A percentile compares a stretch with the other conserved stretches of the same genome.
phyloP scores from a whole-genome alignment of 2,329 filamentous ascomycete genomes.

The Colletotrichum shisoi region DNA sequence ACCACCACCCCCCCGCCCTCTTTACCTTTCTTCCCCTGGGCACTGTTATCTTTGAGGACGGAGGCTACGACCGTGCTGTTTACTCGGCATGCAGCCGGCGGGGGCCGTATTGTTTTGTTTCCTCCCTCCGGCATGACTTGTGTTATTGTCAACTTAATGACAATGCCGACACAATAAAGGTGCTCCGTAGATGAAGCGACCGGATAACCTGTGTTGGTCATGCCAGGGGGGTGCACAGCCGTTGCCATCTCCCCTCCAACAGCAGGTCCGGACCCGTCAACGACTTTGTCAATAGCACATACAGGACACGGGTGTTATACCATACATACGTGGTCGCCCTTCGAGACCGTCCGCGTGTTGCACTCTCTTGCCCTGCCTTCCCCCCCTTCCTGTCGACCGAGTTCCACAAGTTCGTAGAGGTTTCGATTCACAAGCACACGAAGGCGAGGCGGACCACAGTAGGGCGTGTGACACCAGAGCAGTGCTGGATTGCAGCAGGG shows the following conservation, averaged over 20 bases:
- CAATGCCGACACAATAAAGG: background rate
- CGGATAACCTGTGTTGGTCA: background rate
- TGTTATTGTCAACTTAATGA: conserved; percentile 13
- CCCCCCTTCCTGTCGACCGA: background rate
- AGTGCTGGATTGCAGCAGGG: background rate
- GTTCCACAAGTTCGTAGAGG: background rate
- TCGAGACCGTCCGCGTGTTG: background rate
- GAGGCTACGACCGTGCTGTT: background rate
- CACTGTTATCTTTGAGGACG: too few relatives aligned
- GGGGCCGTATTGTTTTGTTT: conserved; percentile 20
- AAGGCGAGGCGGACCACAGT: background rate
- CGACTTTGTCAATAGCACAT: too few relatives aligned
- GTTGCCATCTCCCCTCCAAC: too few relatives aligned
- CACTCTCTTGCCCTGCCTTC: background rate
- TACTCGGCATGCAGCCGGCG: conserved; percentile 6
- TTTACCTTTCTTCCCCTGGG: background rate
- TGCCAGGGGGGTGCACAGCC: background rate
- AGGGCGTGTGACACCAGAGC: conserved; percentile 1
- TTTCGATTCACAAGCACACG: background rate
- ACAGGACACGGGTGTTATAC: background rate
- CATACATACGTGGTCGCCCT: background rate
- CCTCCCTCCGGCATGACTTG: conserved; percentile 15
- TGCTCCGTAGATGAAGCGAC: background rate
- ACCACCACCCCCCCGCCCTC: background rate
- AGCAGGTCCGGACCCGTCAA: too few relatives aligned